Base-by-base conservation (phyloP, 306 rosid species). In the Purshia tridentata region DNA sequence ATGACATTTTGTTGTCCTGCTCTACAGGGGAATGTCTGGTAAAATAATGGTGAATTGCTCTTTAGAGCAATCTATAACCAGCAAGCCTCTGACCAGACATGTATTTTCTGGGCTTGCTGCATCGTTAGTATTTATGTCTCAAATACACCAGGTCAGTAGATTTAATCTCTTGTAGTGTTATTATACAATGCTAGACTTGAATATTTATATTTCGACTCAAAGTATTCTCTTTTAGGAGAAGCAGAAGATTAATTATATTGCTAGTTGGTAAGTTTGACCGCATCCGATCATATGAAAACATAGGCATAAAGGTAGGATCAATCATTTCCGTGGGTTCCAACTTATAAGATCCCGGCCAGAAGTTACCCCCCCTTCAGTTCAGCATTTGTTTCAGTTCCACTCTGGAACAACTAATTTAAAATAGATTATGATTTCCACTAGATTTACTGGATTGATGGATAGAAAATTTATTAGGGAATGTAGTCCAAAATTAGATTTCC, bases 91-190 rank as follows among this genome's bases (percentile, higher is more conserved):
- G 82, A 78, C 88, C 70, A 87, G 82, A 72, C 85, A 84, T 83
- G 81, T 83, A 48, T 62, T 94, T 22, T 79, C 98, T 46, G 89
- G 88, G 14, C 65, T 91, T 64, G 92, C 97, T 69, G 95, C 91
- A 81, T 82, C 98, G 20, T 62, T 91, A 77, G 74, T 94, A 65
- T 73, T 86, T 72, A 20, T 91, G 74, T 89, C 95, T 73, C 91
- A 84, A 81, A 11, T 69, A 47, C 77, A 86, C 76, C 97, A 85
- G 98, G 98, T 91, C 57, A 73, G 84, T 62, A 48, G 55, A 52
- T 52, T 63, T 70, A 45, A 8, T 63, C 5, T 66, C 53, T 65
- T 62, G 55, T 41, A 66, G 6, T 69, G 47, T 57, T 76, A 72
- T 62, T 14, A 11, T 46, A 53, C 59, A 45, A 13, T 69, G 55